Conservation (phyloP, 495 filamentous ascomycete species). For the Aspergillus bertholletiae region DNA sequence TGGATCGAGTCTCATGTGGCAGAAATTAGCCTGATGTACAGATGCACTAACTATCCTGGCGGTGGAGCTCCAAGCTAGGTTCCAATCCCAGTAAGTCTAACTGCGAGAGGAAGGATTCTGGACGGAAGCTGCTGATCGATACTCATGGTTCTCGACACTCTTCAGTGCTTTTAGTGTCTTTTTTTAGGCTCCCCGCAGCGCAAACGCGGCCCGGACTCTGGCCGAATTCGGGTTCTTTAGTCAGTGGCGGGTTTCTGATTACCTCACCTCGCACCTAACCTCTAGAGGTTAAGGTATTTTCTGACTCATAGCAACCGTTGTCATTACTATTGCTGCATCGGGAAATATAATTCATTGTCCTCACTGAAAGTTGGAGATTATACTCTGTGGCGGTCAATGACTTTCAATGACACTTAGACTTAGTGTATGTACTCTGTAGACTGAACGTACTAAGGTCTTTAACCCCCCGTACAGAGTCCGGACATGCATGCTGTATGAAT, state of each 20-base stretch:
- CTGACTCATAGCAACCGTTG: not conserved
- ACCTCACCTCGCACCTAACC: not conserved
- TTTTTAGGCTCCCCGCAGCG: conserved; percentile 15
- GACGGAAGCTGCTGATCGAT: conserved; percentile 11
- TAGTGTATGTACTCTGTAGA: not conserved
- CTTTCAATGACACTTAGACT: not conserved
- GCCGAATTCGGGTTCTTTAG: conserved; percentile 14
- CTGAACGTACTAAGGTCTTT: too few relatives aligned
- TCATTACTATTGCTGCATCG: not conserved
- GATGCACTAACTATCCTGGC: not conserved
- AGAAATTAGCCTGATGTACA: conserved; percentile 14
- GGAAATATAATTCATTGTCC: not conserved
- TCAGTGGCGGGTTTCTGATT: conserved; percentile 4
- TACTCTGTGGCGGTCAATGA: not conserved
- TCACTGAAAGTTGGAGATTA: not conserved
- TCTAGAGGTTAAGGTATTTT: not conserved
- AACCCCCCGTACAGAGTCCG: too few relatives aligned
- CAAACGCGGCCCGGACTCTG: conserved; percentile 9
- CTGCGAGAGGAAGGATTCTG: conserved; percentile 24
- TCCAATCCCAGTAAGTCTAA: conserved; percentile 7
- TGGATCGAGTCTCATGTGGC: conserved; percentile 19
- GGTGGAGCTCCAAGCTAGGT: not conserved
- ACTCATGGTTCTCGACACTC: conserved; percentile 5
- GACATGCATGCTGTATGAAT: too few relatives aligned
- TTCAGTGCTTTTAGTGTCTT: conserved; percentile 2